Conservation (phyloP, 140 eudicot genomes). For the Anethum foeniculum region DNA sequence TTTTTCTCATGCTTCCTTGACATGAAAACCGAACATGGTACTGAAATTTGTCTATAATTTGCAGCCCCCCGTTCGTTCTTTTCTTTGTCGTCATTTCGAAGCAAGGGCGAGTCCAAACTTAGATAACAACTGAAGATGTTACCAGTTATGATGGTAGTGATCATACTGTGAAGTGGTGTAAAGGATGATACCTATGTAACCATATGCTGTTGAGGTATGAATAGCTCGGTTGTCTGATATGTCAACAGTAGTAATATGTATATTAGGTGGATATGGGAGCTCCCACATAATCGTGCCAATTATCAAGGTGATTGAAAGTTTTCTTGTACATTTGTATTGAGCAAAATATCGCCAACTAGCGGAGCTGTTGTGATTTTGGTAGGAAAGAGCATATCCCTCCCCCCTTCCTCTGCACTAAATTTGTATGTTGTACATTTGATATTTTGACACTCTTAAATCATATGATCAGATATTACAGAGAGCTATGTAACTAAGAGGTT, state of each 20-base stretch:
- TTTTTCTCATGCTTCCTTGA: neutral
- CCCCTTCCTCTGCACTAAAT: neutral
- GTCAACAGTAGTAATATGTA: conserved; percentile 21
- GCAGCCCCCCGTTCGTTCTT: conserved; percentile 83
- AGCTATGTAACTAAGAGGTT: conserved; percentile 3
- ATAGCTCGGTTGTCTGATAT: conserved; percentile 10
- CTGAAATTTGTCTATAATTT: conserved; percentile 10
- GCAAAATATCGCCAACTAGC: conserved; percentile 24
- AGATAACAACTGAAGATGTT: conserved; percentile 35
- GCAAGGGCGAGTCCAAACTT: conserved; percentile 89
- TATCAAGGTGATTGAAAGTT: conserved; percentile 8
- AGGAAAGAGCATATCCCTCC: conserved; percentile 21
- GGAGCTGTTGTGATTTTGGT: conserved; percentile 42
- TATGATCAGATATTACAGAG: conserved; percentile 6
- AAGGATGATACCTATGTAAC: conserved; percentile 4
- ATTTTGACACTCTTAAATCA: conserved; percentile 10
- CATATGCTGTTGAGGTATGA: conserved; percentile 20
- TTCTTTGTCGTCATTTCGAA: conserved; percentile 75
- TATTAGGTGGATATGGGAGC: conserved; percentile 21
- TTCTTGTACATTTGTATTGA: conserved; percentile 30
- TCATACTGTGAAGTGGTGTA: conserved; percentile 6
- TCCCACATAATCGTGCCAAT: neutral
- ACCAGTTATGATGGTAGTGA: conserved; percentile 8
- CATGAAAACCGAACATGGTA: neutral
- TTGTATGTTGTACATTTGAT: conserved; percentile 12